Conservation (phyloP, 148 eudicot species). For the Rhododendron griersonianum region DNA sequence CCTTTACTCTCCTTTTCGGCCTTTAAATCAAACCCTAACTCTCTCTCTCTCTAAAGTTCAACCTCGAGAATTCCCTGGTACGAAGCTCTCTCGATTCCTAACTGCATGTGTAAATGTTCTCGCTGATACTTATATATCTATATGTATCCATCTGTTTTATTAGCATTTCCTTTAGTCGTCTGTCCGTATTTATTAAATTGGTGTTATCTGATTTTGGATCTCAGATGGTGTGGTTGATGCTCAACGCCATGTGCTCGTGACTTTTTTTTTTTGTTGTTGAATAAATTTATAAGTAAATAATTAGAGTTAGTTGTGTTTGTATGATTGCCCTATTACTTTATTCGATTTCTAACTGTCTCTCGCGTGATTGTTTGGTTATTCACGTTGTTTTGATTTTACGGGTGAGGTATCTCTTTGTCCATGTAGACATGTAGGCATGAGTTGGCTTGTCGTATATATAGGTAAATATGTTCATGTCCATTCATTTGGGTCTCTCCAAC, state of each 20-base stretch:
- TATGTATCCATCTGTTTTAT: neutral
- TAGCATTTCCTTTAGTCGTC: neutral
- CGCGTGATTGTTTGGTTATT: slow-evolving; percentile 9
- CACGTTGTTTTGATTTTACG: slow-evolving; percentile 16
- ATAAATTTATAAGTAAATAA: neutral
- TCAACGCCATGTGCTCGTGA: slow-evolving; percentile 11
- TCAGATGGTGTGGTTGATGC: neutral
- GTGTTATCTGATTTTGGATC: slow-evolving; percentile 9
- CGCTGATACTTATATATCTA: too few relatives aligned
- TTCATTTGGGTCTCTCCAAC: slow-evolving; percentile 11
- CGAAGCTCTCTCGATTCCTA: neutral
- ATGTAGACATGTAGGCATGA: neutral
- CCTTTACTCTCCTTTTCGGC: neutral
- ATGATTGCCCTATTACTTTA: slow-evolving; percentile 10
- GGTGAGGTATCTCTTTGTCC: neutral
- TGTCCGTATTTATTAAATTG: neutral
- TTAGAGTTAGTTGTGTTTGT: neutral
- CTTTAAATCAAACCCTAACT: neutral
- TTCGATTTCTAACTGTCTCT: slow-evolving; percentile 12
- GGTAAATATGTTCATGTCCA: neutral
- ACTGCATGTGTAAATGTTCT: neutral
- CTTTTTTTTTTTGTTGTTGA: neutral
- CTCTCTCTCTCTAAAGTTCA: neutral
- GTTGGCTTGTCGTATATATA: neutral
- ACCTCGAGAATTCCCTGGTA: neutral